Evolutionary conservation across 2,329 filamentous ascomycete genomes (phyloP).

Genomic region (Arthrobotrys sinensis): DNA sequence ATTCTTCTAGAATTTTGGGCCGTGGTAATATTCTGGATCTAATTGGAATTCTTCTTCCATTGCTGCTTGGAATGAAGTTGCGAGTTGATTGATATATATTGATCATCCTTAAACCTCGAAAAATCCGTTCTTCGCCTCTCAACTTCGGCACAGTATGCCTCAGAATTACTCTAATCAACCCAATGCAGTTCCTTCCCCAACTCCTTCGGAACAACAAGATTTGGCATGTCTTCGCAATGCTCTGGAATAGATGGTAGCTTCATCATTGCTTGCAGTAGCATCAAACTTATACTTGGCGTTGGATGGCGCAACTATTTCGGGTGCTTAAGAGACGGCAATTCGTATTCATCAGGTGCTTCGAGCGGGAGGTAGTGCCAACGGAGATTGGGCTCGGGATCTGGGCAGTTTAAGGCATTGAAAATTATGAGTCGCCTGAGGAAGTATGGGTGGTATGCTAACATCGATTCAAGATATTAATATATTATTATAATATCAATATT

Average conservation of each 20-base stretch:
- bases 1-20: too few relatives aligned
- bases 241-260: background rate
- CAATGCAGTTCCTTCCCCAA: constrained; percentile 4
- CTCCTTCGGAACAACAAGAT: background rate
- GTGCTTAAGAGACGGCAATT: background rate
- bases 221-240: background rate
- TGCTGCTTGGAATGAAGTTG: background rate
- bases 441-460: constrained; percentile 32
- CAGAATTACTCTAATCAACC: constrained; percentile 22
- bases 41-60: background rate
- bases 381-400: background rate
- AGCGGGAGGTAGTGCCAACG: background rate
- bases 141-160: constrained; percentile 3
- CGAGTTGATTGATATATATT: constrained; percentile 16
- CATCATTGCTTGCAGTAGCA: background rate
- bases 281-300: constrained; percentile 6
- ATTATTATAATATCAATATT: too few relatives aligned
- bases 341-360: constrained; percentile 2
- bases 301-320: constrained; percentile 11
- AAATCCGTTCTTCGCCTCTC: background rate
- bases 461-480: too few relatives aligned
- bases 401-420: constrained; percentile 10
- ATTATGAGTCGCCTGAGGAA: background rate
- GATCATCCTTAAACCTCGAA: background rate
- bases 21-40: too few relatives aligned